Evolutionary conservation across 768 basidiomycete genomes (phyloP), one percentile per base, ranked within the genome.

Genomic region (Brasilioporus rufonigricans): DNA sequence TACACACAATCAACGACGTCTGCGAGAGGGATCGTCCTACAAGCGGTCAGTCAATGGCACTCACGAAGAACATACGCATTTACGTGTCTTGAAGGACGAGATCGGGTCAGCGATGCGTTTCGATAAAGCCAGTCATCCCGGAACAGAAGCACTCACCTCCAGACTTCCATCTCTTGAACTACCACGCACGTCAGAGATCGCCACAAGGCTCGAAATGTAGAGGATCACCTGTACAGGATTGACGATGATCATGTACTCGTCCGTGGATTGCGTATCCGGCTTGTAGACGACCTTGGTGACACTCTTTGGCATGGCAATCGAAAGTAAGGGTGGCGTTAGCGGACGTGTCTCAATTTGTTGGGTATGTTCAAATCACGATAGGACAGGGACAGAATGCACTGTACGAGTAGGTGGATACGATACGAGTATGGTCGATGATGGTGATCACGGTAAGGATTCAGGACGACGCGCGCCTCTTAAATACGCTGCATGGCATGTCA

Each of bases 1-100:
- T 38, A 72, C 86, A 63, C 66, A 92, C 91, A 86, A 62, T 91
- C 91, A n/a, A 93, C 87, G 44, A 94, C 84, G 1, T 84, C 76
- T n/a, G 82, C 70, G 13, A 93, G 73, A 41, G 89, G 81, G 57
- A 91, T 83, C 23, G 88, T 71, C 38, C 88, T 90, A 43, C 4
- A 49, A 44, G 29, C 40, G 52, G 39, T 61, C 60, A 59, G 54
- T 56, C 57, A 63, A 55, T 32, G 41, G 21, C 33, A 29, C 36
- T n/a, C 39, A 21, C 18, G 19, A 21, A 33, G 33, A 53, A 46
- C 19, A 26, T 12, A 13, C 53, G 19, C 11, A 50, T 74, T 80
- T 81, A 91, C 89, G 77, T 87, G 80, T 89, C 89, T 39, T 88
- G 63, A 36, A 57, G 47, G n/a, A 62, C 5, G 59, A 39, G 55